phyloP scores from a whole-genome alignment of 495 filamentous ascomycete species.

The Penicillium cataractarum region DNA sequence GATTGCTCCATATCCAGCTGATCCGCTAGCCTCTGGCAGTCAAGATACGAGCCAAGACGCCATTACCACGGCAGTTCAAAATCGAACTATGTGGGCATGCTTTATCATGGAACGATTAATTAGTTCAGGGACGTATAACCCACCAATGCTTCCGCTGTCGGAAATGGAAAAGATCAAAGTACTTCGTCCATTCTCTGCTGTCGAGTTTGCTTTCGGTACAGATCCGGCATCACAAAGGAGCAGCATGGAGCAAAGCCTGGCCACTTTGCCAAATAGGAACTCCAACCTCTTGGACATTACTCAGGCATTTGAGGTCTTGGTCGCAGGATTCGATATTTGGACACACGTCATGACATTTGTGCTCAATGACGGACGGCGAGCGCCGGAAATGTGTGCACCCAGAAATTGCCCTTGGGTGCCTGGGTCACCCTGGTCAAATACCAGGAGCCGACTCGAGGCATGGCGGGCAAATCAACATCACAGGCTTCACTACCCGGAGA shows the following conservation, averaged over 20 bases:
- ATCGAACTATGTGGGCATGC: constrained; percentile 85
- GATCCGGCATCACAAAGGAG: constrained; percentile 16
- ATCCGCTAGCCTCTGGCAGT: constrained; percentile 5
- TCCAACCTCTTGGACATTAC: constrained; percentile 24
- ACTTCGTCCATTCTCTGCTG: constrained; percentile 19
- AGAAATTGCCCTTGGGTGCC: constrained; percentile 27
- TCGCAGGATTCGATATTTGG: constrained; percentile 31
- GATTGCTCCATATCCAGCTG: constrained; percentile 23
- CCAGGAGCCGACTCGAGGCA: constrained; percentile 16
- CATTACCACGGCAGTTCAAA: constrained; percentile 20
- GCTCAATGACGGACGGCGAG: constrained; percentile 27
- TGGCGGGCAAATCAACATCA: constrained; percentile 28
- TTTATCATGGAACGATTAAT: constrained; percentile 90
- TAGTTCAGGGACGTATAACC: constrained; percentile 83
- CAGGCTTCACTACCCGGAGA: constrained; percentile 27
- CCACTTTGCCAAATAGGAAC: constrained; percentile 10
- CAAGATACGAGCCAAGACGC: constrained; percentile 12
- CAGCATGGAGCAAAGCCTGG: constrained; percentile 16
- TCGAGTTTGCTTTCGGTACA: constrained; percentile 28
- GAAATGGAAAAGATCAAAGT: constrained; percentile 26
- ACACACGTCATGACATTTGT: constrained; percentile 33
- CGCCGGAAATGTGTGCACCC: constrained; percentile 29
- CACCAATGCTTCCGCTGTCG: constrained; percentile 35
- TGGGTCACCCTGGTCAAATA: constrained; percentile 26
- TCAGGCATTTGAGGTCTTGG: constrained; percentile 26